Percentiles rank a stretch among this genome's conserved stretches.
These are phyloP conservation scores for Clonostachys rosea DNA, from an alignment of 2,329 filamentous ascomycete genomes.

Conservation along the genomic window DNA sequence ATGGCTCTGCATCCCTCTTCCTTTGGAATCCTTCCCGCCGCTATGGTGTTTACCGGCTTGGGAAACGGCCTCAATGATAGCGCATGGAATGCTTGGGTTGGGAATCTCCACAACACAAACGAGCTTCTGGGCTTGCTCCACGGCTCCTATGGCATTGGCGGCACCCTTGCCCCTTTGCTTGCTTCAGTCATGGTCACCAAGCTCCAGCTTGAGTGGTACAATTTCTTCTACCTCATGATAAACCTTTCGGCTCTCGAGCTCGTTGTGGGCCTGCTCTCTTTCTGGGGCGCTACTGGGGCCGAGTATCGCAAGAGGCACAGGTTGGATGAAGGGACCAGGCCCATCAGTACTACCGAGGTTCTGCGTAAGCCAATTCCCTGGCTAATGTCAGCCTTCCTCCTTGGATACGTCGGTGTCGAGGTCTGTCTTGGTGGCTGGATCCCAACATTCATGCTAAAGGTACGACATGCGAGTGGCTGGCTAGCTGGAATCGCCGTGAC, in stretches of 20 bases:
- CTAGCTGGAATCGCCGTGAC: conserved; percentile 71
- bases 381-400: conserved; percentile 69
- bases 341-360: conserved; percentile 37
- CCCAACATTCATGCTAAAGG: conserved; percentile 73
- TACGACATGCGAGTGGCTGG: conserved; percentile 65
- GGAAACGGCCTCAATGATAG: conserved; percentile 66
- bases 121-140: conserved; percentile 71
- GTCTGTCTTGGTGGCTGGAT: conserved; percentile 75
- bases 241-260: conserved; percentile 53
- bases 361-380: conserved; percentile 58
- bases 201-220: conserved; percentile 59
- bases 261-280: conserved; percentile 43
- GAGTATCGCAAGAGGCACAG: conserved; percentile 38
- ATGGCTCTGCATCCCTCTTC: conserved; percentile 55
- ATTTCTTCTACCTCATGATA: conserved; percentile 74
- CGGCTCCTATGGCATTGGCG: conserved; percentile 68
- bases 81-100: conserved; percentile 57
- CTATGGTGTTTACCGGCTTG: conserved; percentile 45
- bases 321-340: conserved; percentile 24
- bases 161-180: conserved; percentile 63
- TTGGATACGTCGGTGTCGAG: conserved; percentile 77
- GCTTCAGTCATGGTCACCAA: conserved; percentile 70
- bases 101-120: conserved; percentile 69
- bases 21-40: conserved; percentile 31
- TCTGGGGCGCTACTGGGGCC: conserved; percentile 58